Evolutionary conservation across 805 yeast species (phyloP).

Genomic region (Pichia phayaonensis): DNA sequence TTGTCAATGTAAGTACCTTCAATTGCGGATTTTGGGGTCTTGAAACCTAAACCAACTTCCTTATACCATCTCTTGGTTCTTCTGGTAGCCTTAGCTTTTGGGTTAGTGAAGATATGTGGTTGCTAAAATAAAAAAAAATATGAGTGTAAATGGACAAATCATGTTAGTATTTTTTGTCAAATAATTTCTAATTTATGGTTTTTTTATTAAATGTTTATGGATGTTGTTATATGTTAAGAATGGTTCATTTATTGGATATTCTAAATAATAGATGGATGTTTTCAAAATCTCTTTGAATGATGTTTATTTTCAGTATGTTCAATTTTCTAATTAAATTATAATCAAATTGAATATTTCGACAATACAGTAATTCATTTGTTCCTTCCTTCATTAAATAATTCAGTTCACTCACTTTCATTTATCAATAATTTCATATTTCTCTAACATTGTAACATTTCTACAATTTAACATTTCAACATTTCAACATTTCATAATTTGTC

Average conservation of each 20-base stretch:
- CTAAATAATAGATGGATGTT: no score
- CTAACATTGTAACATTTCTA: background rate
- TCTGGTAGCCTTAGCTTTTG: slow-evolving; percentile 98
- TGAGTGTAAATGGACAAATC: background rate
- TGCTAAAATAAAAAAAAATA: slow-evolving; percentile 48
- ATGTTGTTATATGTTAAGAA: background rate
- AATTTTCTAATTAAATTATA: no score
- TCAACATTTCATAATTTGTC: background rate
- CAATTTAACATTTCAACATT: background rate
- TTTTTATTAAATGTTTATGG: no score
- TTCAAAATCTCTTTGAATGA: background rate
- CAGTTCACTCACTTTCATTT: background rate
- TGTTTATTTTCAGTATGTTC: background rate
- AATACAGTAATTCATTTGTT: background rate
- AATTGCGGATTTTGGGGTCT: slow-evolving; percentile 98
- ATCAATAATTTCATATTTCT: background rate
- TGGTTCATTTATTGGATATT: no score
- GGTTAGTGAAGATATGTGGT: slow-evolving; percentile 99
- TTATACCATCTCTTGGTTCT: slow-evolving; percentile 99
- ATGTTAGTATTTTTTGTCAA: slow-evolving; percentile 12
- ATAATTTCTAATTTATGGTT: no score
- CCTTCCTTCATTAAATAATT: no score
- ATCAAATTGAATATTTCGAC: no score
- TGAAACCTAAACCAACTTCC: slow-evolving; percentile 99
- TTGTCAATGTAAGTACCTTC: slow-evolving; percentile 99